Conservation (phyloP, 371 early-diverging fungal species). For the Scutellospora calospora region DNA sequence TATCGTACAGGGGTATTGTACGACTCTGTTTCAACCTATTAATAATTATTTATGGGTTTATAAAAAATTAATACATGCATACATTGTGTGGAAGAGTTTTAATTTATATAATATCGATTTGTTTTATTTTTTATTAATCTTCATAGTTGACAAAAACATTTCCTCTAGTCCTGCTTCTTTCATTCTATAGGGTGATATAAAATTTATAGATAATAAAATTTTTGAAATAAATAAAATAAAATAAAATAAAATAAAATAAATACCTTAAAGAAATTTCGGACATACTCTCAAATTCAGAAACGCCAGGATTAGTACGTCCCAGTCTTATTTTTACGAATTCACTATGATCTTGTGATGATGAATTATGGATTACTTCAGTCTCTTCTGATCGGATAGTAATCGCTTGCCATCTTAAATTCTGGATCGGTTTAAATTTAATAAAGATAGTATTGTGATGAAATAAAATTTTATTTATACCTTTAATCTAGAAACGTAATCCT, state of each 20-base stretch:
- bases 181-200: constrained; percentile 2
- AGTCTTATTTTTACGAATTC: constrained; percentile 11
- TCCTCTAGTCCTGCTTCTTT: constrained; percentile 11
- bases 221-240: neutral
- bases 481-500: constrained; percentile 17
- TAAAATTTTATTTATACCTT: neutral
- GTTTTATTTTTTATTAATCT: constrained; percentile 24
- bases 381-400: constrained; percentile 18
- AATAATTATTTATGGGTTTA: no score
- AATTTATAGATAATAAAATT: neutral
- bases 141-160: constrained; percentile 28
- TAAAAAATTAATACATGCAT: no score
- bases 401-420: constrained; percentile 25
- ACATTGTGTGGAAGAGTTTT: no score
- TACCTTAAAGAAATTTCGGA: constrained; percentile 16
- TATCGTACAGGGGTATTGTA: no score
- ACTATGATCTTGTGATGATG: neutral
- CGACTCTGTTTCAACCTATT: no score
- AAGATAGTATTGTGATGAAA: neutral
- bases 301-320: constrained; percentile 2
- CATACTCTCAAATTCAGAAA: constrained; percentile 17
- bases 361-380: neutral
- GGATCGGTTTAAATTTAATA: neutral
- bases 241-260: neutral
- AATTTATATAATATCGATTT: neutral